phyloP scores from a whole-genome alignment of 495 filamentous ascomycete genomes.

The Penicillium lagena region DNA sequence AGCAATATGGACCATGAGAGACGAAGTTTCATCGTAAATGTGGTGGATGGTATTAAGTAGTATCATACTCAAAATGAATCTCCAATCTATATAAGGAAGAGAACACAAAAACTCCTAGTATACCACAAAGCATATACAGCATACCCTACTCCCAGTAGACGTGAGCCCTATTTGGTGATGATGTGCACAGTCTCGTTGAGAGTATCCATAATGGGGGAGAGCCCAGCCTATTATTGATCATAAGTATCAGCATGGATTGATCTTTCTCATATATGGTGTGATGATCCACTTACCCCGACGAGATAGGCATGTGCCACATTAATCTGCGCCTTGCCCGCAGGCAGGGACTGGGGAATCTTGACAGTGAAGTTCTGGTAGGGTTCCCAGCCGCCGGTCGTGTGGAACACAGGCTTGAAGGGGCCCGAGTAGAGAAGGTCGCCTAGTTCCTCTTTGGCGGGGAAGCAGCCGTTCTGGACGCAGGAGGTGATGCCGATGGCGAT shows the following conservation, averaged over 20 bases:
- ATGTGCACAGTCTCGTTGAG: slow-evolving; percentile 9
- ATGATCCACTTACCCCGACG: slow-evolving; percentile 27
- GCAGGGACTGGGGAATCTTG: slow-evolving; percentile 12
- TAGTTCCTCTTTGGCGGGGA: slow-evolving; percentile 11
- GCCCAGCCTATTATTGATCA: slow-evolving; percentile 7
- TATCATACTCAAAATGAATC: too few relatives aligned
- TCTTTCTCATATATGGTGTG: neutral
- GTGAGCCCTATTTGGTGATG: too few relatives aligned
- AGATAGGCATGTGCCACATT: slow-evolving; percentile 28
- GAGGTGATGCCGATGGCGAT: slow-evolving; percentile 30
- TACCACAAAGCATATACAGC: too few relatives aligned
- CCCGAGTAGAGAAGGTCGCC: slow-evolving; percentile 28
- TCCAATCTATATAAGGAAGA: too few relatives aligned
- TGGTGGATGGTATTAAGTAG: too few relatives aligned
- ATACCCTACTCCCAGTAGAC: too few relatives aligned
- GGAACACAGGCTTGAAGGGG: slow-evolving; percentile 22
- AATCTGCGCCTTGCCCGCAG: slow-evolving; percentile 17
- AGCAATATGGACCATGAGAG: too few relatives aligned
- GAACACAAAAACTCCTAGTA: too few relatives aligned
- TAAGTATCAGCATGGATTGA: neutral
- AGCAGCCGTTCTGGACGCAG: slow-evolving; percentile 13
- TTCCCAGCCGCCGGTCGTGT: slow-evolving; percentile 8
- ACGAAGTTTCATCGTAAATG: too few relatives aligned
- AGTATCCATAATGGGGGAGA: slow-evolving; percentile 10
- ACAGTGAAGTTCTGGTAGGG: slow-evolving; percentile 37